Conservation (phyloP, 2,329 filamentous ascomycete genomes). For the Penicillium frequentans region DNA sequence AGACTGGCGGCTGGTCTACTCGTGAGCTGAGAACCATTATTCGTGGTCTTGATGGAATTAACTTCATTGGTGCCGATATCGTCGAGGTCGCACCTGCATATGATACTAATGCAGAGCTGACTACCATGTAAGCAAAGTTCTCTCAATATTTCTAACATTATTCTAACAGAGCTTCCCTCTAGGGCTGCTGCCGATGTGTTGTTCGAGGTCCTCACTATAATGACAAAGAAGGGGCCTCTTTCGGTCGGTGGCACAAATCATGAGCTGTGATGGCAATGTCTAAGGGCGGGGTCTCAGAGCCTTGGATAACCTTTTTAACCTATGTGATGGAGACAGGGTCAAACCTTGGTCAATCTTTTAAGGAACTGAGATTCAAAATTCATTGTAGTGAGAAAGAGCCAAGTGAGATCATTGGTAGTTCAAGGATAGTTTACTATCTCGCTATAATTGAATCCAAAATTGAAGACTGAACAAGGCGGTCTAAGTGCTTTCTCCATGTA, state of each 20-base stretch:
- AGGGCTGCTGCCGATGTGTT: slow-evolving; percentile 58
- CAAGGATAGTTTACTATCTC: too few relatives aligned
- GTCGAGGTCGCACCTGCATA: slow-evolving; percentile 64
- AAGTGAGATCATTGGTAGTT: too few relatives aligned
- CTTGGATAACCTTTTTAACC: not conserved
- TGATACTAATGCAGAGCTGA: slow-evolving; percentile 61
- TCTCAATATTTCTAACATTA: slow-evolving; percentile 3
- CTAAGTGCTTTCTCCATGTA: too few relatives aligned
- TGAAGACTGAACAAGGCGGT: too few relatives aligned
- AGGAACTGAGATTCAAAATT: too few relatives aligned
- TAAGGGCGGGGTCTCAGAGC: not conserved
- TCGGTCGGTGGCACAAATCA: slow-evolving; percentile 9
- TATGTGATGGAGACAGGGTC: too few relatives aligned
- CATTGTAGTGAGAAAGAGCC: too few relatives aligned
- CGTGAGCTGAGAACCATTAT: slow-evolving; percentile 60
- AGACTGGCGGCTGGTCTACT: slow-evolving; percentile 63
- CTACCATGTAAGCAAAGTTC: slow-evolving; percentile 42
- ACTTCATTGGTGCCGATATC: slow-evolving; percentile 61
- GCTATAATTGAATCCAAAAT: too few relatives aligned
- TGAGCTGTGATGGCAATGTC: not conserved
- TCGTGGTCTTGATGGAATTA: slow-evolving; percentile 58
- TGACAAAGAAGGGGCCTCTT: slow-evolving; percentile 76
- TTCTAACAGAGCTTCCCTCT: slow-evolving; percentile 1
- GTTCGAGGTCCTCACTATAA: slow-evolving; percentile 77
- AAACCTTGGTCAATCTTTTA: too few relatives aligned